These are phyloP conservation scores for Oemleria cerasiformis DNA, from an alignment of 306 rosid species.

Conservation along the genomic window DNA sequence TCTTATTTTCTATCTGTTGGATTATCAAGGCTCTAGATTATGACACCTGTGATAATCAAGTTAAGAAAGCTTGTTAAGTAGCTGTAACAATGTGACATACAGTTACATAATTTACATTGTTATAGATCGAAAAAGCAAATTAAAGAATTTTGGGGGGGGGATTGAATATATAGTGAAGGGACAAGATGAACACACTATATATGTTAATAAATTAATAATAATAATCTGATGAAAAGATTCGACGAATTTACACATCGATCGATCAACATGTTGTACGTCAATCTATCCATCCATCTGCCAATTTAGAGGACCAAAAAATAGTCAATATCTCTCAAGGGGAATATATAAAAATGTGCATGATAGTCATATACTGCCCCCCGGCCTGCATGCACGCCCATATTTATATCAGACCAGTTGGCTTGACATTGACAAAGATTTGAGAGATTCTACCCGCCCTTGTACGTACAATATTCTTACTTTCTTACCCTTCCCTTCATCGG, in stretches of 20 bases:
- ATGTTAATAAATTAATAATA: too few relatives aligned
- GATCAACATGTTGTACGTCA: constrained; percentile 23
- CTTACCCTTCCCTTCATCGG: not conserved
- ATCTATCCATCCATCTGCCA: constrained; percentile 16
- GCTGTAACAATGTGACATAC: too few relatives aligned
- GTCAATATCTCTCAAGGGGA: not conserved
- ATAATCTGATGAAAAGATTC: constrained; percentile 41
- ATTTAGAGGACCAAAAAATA: not conserved
- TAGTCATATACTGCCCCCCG: not conserved
- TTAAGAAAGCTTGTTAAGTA: too few relatives aligned
- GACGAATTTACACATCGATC: constrained; percentile 12
- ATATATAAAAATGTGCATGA: constrained; percentile 3
- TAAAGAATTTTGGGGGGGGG: too few relatives aligned
- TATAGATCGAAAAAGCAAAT: too few relatives aligned
- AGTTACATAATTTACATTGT: too few relatives aligned
- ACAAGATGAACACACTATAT: too few relatives aligned
- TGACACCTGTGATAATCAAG: too few relatives aligned
- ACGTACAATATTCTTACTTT: not conserved
- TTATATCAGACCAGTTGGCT: constrained; percentile 4
- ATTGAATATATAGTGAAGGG: too few relatives aligned
- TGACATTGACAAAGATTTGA: constrained; percentile 16
- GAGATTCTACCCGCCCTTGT: not conserved
- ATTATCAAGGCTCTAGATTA: too few relatives aligned
- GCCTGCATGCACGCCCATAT: not conserved
- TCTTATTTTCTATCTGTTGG: too few relatives aligned